phyloP scores from a whole-genome alignment of 148 eudicot species.

The Amaranthus palmeri region DNA sequence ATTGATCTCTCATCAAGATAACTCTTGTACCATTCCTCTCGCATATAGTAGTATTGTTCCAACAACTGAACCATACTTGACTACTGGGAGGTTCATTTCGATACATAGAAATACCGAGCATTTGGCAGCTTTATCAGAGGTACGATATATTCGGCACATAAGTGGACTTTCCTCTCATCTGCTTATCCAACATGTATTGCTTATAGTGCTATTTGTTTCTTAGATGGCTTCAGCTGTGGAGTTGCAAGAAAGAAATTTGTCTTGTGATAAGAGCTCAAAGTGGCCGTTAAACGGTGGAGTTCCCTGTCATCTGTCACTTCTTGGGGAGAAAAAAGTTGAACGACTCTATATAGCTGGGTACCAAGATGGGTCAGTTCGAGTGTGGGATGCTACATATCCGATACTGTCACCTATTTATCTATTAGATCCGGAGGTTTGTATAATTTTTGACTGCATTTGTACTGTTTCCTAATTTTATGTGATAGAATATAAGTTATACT shows the following conservation, averaged over 20 bases:
- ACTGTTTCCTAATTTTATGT: not conserved
- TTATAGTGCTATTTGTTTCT: conserved; percentile 9
- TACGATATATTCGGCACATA: conserved; percentile 25
- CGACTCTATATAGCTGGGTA: conserved; percentile 87
- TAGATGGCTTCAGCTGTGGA: conserved; percentile 49
- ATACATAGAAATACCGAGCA: conserved; percentile 31
- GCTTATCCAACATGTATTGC: not conserved
- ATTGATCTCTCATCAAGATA: conserved; percentile 51
- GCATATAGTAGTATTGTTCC: conserved; percentile 61
- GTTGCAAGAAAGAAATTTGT: conserved; percentile 24
- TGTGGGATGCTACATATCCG: conserved; percentile 91
- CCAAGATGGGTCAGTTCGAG: conserved; percentile 74
- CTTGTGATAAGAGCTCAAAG: conserved; percentile 29
- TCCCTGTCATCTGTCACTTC: conserved; percentile 46
- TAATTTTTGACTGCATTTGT: not conserved
- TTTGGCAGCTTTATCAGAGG: conserved; percentile 45
- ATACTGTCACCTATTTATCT: conserved; percentile 48
- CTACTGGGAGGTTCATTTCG: conserved; percentile 48
- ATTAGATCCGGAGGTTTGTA: conserved; percentile 61
- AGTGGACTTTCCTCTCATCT: not conserved
- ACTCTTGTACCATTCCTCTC: conserved; percentile 40
- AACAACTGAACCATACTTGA: conserved; percentile 73
- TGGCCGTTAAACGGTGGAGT: conserved; percentile 95
- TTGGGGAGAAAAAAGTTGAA: conserved; percentile 43
- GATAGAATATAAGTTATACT: not conserved